phyloP scores from a whole-genome alignment of 768 basidiomycete genomes.

The Amanita inopinata region DNA sequence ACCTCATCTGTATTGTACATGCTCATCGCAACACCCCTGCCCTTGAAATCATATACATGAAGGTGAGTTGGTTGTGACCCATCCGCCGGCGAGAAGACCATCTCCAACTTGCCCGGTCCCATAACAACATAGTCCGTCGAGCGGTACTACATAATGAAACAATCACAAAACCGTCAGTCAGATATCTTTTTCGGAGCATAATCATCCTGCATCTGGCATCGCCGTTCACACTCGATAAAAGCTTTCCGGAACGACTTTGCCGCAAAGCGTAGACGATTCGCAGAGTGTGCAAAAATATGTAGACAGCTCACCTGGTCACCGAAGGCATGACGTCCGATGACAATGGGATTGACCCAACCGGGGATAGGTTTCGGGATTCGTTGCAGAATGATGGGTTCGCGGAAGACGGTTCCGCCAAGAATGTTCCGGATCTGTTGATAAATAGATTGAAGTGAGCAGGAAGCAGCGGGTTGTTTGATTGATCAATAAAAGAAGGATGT shows the following conservation, averaged over 20 bases:
- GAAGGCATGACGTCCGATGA: conserved; percentile 95
- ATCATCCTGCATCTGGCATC: too few relatives aligned
- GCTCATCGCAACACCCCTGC: conserved; percentile 83
- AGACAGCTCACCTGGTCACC: conserved; percentile 69
- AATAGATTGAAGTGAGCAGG: conserved; percentile 1
- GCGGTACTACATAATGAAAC: conserved; percentile 55
- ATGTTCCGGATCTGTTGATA: conserved; percentile 81
- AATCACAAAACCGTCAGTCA: not conserved
- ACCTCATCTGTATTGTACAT: conserved; percentile 99
- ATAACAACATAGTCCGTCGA: conserved; percentile 90
- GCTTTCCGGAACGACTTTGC: not conserved
- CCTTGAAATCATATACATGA: conserved; percentile 92
- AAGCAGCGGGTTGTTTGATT: not conserved
- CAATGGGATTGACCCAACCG: conserved; percentile 94
- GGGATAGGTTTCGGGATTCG: conserved; percentile 91
- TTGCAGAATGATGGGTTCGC: conserved; percentile 91
- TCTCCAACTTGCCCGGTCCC: conserved; percentile 88
- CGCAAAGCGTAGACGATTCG: not conserved
- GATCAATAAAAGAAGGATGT: not conserved
- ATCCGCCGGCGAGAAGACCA: conserved; percentile 78
- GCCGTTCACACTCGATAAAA: too few relatives aligned
- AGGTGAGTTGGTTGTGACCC: conserved; percentile 59
- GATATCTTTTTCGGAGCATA: not conserved
- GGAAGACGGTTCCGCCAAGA: conserved; percentile 96
- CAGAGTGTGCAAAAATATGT: not conserved